Percentiles rank a stretch among this genome's conserved stretches.
These are phyloP conservation scores for Paulownia fortunei DNA, from an alignment of 257 asterid genomes.

Conservation along the genomic window DNA sequence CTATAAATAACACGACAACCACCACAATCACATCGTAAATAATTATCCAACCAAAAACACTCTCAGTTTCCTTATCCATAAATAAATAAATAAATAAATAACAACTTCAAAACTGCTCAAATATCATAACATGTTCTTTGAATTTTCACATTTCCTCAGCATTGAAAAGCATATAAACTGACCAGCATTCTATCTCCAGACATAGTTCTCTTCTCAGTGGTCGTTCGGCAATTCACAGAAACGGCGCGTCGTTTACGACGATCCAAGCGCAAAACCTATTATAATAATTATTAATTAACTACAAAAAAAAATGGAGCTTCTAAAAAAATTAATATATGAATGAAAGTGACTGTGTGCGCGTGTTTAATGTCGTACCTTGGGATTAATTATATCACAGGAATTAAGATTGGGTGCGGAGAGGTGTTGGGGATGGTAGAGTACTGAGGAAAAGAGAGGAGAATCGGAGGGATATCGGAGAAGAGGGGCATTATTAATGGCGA, in stretches of 20 bases:
- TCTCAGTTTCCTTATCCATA: not conserved
- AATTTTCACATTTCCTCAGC: not conserved
- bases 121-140: not conserved
- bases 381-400: constrained; percentile 24
- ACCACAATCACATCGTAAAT: constrained; percentile 16
- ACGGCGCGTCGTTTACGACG: constrained; percentile 44
- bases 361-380: constrained; percentile 34
- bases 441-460: constrained; percentile 33
- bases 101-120: not conserved
- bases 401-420: constrained; percentile 47
- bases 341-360: constrained; percentile 10
- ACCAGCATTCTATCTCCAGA: constrained; percentile 89
- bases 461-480: constrained; percentile 38
- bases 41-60: constrained; percentile 14
- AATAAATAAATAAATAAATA: not conserved
- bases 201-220: constrained; percentile 52
- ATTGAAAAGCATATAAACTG: constrained; percentile 25
- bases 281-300: not conserved
- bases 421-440: constrained; percentile 39
- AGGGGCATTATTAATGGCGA: constrained; percentile 30
- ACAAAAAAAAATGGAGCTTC: not conserved
- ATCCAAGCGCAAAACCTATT: constrained; percentile 41
- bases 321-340: not conserved
- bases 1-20: constrained; percentile 39
- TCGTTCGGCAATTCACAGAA: constrained; percentile 50